Evolutionary conservation across 2,329 filamentous ascomycete species (phyloP).

Genomic region (Dendrostoma leiphaemia): DNA sequence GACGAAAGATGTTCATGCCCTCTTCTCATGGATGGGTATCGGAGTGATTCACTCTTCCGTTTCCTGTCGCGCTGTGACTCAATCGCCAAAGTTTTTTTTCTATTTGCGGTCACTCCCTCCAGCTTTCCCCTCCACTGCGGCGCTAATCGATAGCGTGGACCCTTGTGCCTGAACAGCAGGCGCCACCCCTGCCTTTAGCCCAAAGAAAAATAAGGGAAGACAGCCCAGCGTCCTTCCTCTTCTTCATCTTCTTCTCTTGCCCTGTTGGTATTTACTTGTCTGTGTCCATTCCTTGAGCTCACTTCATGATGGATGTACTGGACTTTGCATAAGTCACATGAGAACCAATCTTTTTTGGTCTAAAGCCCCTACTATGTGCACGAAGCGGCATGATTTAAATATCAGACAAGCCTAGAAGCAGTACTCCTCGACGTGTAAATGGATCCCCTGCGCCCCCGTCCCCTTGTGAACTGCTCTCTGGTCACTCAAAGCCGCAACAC

Average conservation of each 20-base stretch:
- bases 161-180: too few relatives aligned
- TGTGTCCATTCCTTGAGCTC: too few relatives aligned
- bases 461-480: conserved; percentile 64
- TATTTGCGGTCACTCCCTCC: not conserved
- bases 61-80: conserved; percentile 12
- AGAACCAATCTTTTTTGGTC: too few relatives aligned
- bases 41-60: conserved; percentile 7
- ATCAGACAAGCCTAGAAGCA: conserved; percentile 23
- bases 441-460: conserved; percentile 61
- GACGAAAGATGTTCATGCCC: conserved; percentile 16
- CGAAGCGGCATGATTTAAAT: too few relatives aligned
- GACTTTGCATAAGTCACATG: too few relatives aligned
- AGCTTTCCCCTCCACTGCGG: not conserved
- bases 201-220: too few relatives aligned
- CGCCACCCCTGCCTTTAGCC: too few relatives aligned
- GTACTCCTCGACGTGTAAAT: conserved; percentile 60
- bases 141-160: conserved; percentile 12
- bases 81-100: conserved; percentile 9
- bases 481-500: conserved; percentile 54
- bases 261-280: too few relatives aligned
- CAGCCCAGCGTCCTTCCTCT: too few relatives aligned
- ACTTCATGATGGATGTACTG: too few relatives aligned
- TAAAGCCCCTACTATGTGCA: too few relatives aligned
- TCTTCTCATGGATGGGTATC: not conserved
- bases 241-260: too few relatives aligned